Percentiles rank a stretch among this genome's conserved stretches.
These are phyloP conservation scores for Pseudodiploospora longispora DNA, from an alignment of 2,329 filamentous ascomycete species.

Conservation along the genomic window DNA sequence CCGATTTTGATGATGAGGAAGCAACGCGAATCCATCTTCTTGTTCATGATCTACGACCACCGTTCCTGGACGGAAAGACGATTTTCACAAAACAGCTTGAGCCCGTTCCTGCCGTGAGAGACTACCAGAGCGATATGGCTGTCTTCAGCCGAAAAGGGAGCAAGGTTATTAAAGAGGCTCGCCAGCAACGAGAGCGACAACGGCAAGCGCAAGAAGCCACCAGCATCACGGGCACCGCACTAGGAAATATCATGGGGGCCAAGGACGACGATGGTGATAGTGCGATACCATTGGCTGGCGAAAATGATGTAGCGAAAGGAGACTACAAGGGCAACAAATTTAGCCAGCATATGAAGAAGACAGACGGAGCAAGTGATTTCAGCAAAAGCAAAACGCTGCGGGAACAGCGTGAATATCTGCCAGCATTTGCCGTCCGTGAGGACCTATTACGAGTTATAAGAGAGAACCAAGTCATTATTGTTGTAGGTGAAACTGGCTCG, in stretches of 20 bases:
- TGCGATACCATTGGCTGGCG: slow-evolving; percentile 66
- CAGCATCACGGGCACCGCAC: slow-evolving; percentile 79
- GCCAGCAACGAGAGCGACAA: slow-evolving; percentile 87
- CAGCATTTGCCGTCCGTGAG: slow-evolving; percentile 92
- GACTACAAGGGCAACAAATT: slow-evolving; percentile 60
- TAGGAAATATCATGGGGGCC: slow-evolving; percentile 92
- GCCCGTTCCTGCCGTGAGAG: slow-evolving; percentile 83
- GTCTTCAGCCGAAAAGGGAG: slow-evolving; percentile 96
- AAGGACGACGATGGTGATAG: slow-evolving; percentile 92
- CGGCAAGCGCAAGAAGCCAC: slow-evolving; percentile 94
- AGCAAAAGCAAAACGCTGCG: slow-evolving; percentile 83
- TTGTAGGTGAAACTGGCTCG: slow-evolving; percentile 93
- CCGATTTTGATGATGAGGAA: slow-evolving; percentile 88
- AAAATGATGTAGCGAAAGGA: slow-evolving; percentile 55
- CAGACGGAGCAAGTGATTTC: slow-evolving; percentile 79
- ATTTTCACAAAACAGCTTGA: slow-evolving; percentile 97
- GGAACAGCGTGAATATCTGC: slow-evolving; percentile 88
- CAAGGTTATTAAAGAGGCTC: slow-evolving; percentile 80
- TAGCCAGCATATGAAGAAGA: slow-evolving; percentile 80
- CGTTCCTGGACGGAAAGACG: slow-evolving; percentile 88
- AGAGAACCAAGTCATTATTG: slow-evolving; percentile 95
- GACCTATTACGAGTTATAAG: slow-evolving; percentile 85
- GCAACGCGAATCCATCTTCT: slow-evolving; percentile 81
- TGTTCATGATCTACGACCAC: slow-evolving; percentile 87
- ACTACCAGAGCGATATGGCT: slow-evolving; percentile 97